Evolutionary conservation across 805 yeast species (phyloP).

Genomic region (Kodamaea hsintzibuensis): DNA sequence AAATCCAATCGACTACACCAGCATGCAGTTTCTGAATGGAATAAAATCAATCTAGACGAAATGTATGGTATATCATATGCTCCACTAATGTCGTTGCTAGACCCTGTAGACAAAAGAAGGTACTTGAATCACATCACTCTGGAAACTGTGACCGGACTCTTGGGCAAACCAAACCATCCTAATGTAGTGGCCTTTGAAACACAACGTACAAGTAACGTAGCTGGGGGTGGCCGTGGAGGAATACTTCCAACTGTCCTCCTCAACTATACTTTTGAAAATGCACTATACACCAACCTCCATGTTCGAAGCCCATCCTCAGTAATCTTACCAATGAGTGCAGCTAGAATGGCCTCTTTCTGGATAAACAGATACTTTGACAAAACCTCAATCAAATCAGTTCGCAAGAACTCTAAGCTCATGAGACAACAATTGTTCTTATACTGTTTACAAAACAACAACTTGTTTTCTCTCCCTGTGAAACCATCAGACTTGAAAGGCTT

Average conservation of each 20-base stretch:
- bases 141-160: conserved; percentile 16
- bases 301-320: conserved; percentile 18
- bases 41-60: conserved; percentile 26
- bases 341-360: conserved; percentile 40
- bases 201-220: conserved; percentile 37
- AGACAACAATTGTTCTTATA: conserved; percentile 16
- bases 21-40: conserved; percentile 20
- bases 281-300: conserved; percentile 32
- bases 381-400: background rate
- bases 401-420: conserved; percentile 9
- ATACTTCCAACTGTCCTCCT: conserved; percentile 41
- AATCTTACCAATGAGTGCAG: conserved; percentile 38
- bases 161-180: conserved; percentile 13
- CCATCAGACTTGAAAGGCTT: background rate
- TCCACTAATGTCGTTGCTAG: conserved; percentile 9
- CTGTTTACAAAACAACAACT: background rate
- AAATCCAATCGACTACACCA: background rate
- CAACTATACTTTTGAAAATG: conserved; percentile 40
- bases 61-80: conserved; percentile 17
- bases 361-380: conserved; percentile 28
- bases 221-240: conserved; percentile 5
- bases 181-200: conserved; percentile 36
- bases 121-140: conserved; percentile 27
- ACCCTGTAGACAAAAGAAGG: conserved; percentile 28
- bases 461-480: background rate